Evolutionary conservation across 2,329 filamentous ascomycete genomes (phyloP).

Genomic region (Pestalotiopsis sp.): DNA sequence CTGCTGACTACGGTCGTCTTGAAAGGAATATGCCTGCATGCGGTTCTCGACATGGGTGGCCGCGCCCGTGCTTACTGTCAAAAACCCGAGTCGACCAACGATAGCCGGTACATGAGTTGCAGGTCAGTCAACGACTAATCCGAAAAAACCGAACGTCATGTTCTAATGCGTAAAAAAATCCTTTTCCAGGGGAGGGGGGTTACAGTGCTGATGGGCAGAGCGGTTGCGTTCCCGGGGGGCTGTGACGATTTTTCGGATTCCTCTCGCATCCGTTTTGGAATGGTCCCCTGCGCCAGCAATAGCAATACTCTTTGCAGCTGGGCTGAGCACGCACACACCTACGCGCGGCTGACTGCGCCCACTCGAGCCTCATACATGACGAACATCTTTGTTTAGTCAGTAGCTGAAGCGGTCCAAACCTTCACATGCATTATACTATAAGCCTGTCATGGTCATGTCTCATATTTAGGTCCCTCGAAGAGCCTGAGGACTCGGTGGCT

Average conservation of each 20-base stretch:
- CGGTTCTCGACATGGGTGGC: neutral
- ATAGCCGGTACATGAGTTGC: neutral
- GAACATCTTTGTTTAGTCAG: neutral
- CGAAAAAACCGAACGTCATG: neutral
- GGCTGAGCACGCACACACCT: neutral
- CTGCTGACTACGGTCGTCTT: neutral
- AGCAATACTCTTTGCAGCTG: neutral
- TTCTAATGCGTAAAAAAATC: neutral
- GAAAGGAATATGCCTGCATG: neutral
- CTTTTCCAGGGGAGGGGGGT: neutral
- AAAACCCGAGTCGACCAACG: too few species aligned
- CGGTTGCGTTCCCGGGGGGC: neutral
- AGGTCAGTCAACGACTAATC: neutral
- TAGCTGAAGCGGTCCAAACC: neutral
- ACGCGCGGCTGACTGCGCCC: neutral
- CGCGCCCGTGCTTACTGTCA: neutral
- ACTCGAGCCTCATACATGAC: neutral
- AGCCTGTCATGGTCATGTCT: neutral
- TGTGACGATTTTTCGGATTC: neutral
- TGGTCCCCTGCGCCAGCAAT: neutral
- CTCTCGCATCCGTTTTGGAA: neutral
- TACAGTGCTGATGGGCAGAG: neutral
- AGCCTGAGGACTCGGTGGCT: too few species aligned
- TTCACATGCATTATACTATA: neutral
- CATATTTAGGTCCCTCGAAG: neutral